These are phyloP conservation scores for Penicillium samsonianum DNA, from an alignment of 495 filamentous ascomycete species.

Conservation along the genomic window DNA sequence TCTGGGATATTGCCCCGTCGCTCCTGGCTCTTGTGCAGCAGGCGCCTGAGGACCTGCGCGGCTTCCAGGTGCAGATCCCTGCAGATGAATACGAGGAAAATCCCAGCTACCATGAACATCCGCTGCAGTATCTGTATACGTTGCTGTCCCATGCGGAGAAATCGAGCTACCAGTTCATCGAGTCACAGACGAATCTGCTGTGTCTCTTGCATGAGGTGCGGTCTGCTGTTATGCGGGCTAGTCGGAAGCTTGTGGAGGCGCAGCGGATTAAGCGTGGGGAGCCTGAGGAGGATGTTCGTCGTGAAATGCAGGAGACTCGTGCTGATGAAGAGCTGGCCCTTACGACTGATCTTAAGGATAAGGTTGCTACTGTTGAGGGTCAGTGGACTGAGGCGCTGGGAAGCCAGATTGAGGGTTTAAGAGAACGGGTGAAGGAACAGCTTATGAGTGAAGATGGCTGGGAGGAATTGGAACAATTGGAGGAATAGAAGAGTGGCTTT, in stretches of 20 bases:
- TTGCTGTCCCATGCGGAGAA: constrained; percentile 85
- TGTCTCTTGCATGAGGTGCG: constrained; percentile 92
- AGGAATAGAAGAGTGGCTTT: constrained; percentile 20
- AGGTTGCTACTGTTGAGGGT: constrained; percentile 83
- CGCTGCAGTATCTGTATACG: constrained; percentile 84
- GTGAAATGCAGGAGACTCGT: constrained; percentile 61
- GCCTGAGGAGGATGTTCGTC: constrained; percentile 45
- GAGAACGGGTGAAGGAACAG: constrained; percentile 61
- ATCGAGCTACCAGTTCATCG: constrained; percentile 93
- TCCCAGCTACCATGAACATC: constrained; percentile 72
- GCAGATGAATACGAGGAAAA: constrained; percentile 79
- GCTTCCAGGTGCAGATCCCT: constrained; percentile 69
- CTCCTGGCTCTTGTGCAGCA: constrained; percentile 74
- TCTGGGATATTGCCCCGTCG: constrained; percentile 95
- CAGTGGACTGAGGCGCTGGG: constrained; percentile 78
- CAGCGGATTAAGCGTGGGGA: constrained; percentile 61
- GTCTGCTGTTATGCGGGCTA: constrained; percentile 68
- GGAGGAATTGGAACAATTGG: constrained; percentile 62
- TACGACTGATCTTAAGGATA: constrained; percentile 89
- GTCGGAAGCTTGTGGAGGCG: constrained; percentile 53
- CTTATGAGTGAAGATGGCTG: constrained; percentile 69
- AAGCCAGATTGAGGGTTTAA: constrained; percentile 54
- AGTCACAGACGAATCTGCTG: constrained; percentile 89
- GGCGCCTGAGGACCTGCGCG: constrained; percentile 61
- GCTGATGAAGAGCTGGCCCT: constrained; percentile 64